A percentile compares a stretch with the other conserved stretches of the same genome.
Conservation (phyloP, 1,139 yeast genomes). For the Lodderomyces parapsilosis region DNA sequence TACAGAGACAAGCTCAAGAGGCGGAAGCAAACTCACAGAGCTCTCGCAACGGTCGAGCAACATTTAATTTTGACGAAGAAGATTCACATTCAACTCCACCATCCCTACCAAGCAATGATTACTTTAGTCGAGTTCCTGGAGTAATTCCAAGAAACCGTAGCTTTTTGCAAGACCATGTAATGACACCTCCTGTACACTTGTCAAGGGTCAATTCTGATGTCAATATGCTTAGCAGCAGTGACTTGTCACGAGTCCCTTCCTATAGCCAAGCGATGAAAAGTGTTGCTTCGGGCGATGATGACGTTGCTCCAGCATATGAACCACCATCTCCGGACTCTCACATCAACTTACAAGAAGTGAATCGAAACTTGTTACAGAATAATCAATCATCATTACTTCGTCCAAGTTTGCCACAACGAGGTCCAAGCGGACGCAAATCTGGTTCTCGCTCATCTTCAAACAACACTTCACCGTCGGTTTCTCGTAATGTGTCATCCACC, state of each 20-base stretch:
- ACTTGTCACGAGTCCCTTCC: constrained; percentile 73
- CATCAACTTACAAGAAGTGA: constrained; percentile 30
- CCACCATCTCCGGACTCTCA: constrained; percentile 52
- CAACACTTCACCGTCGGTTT: constrained; percentile 28
- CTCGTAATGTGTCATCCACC: constrained; percentile 27
- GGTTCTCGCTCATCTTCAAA: constrained; percentile 20
- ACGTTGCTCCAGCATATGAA: constrained; percentile 62
- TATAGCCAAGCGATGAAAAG: constrained; percentile 71
- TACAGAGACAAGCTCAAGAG: constrained; percentile 47
- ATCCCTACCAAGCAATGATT: constrained; percentile 1
- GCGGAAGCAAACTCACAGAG: constrained; percentile 11
- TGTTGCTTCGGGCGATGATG: constrained; percentile 40
- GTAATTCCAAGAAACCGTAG: constrained; percentile 13
- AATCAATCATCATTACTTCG: constrained; percentile 20
- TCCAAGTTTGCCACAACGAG: constrained; percentile 18
- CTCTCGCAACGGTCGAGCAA: constrained; percentile 29
- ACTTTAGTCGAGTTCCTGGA: constrained; percentile 5
- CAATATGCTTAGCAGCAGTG: constrained; percentile 14
- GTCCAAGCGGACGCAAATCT: constrained; percentile 15
- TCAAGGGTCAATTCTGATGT: constrained; percentile 57
- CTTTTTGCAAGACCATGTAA: constrained; percentile 11
- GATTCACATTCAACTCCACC: constrained; percentile 13
- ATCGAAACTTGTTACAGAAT: constrained; percentile 12
- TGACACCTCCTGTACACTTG: constrained; percentile 55
- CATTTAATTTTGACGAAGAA: constrained; percentile 46